Evolutionary conservation across 2,329 filamentous ascomycete genomes (phyloP).

Genomic region (Eutypella sp.): DNA sequence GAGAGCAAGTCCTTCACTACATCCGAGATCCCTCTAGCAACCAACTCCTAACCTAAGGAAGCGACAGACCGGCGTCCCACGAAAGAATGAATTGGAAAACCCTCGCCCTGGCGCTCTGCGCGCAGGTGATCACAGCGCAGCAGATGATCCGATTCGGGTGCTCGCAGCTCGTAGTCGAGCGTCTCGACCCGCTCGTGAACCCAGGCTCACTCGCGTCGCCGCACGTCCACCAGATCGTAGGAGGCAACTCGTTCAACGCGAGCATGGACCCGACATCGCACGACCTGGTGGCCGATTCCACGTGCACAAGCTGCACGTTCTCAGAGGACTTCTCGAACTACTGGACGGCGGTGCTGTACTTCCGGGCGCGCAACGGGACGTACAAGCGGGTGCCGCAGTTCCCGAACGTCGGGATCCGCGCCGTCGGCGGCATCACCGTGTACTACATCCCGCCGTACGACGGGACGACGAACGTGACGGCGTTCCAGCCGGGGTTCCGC

Average conservation of each 20-base stretch:
- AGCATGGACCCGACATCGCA: constrained; percentile 18
- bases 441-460: constrained; percentile 27
- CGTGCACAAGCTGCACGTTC: constrained; percentile 24
- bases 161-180: constrained; percentile 26
- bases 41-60: constrained; percentile 1
- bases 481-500: constrained; percentile 40
- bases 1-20: too few relatives aligned
- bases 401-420: constrained; percentile 21
- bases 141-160: constrained; percentile 31
- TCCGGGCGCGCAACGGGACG: constrained; percentile 21
- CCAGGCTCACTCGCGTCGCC: constrained; percentile 20
- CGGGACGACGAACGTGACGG: constrained; percentile 33
- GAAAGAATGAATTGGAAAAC: constrained; percentile 16
- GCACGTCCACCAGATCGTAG: constrained; percentile 25
- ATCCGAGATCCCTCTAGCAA: too few relatives aligned
- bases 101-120: constrained; percentile 13
- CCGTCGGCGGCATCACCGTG: constrained; percentile 24
- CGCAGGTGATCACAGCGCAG: constrained; percentile 16
- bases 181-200: constrained; percentile 25
- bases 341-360: constrained; percentile 23
- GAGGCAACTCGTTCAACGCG: constrained; percentile 25
- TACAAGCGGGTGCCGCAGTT: constrained; percentile 24
- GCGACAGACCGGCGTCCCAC: constrained; percentile 1
- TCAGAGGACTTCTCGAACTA: constrained; percentile 23
- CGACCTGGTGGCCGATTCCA: constrained; percentile 20